Evolutionary conservation across 371 early-diverging fungal species (phyloP).

Genomic region (Saksenaea vasiformis): DNA sequence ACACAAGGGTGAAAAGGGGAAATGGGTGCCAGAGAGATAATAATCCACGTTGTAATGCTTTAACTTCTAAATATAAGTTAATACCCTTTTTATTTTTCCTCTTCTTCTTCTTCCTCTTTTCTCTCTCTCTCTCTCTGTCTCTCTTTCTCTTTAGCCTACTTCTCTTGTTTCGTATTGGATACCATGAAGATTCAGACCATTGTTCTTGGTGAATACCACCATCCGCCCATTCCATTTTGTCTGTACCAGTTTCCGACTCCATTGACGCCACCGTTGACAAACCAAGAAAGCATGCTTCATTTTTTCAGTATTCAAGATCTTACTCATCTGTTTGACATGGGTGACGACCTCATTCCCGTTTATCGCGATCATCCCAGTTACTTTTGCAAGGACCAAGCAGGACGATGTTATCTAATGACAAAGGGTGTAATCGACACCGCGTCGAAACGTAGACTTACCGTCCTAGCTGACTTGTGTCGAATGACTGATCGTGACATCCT

Average conservation of each 20-base stretch:
- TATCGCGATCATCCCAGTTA: constrained; percentile 17
- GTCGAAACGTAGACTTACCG: not conserved
- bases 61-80: constrained; percentile 1
- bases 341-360: constrained; percentile 2
- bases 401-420: constrained; percentile 20
- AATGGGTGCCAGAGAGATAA: not conserved
- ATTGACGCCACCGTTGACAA: constrained; percentile 21
- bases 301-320: constrained; percentile 24
- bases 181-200: constrained; percentile 1
- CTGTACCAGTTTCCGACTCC: constrained; percentile 26
- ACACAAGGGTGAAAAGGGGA: constrained; percentile 7
- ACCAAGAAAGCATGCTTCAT: constrained; percentile 7
- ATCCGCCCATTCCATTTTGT: constrained; percentile 16
- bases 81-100: not conserved
- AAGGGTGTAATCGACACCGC: constrained; percentile 15
- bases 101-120: not conserved
- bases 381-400: constrained; percentile 23
- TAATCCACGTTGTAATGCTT: constrained; percentile 1
- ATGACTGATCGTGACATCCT: constrained; percentile 13
- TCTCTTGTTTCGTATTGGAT: not conserved
- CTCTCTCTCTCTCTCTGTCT: not conserved
- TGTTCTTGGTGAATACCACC: constrained; percentile 19
- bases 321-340: constrained; percentile 10
- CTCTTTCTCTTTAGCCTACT: not conserved
- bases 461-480: constrained; percentile 17